phyloP scores from a whole-genome alignment of 352 stramenopile species.

The Peronospora farinosa region DNA sequence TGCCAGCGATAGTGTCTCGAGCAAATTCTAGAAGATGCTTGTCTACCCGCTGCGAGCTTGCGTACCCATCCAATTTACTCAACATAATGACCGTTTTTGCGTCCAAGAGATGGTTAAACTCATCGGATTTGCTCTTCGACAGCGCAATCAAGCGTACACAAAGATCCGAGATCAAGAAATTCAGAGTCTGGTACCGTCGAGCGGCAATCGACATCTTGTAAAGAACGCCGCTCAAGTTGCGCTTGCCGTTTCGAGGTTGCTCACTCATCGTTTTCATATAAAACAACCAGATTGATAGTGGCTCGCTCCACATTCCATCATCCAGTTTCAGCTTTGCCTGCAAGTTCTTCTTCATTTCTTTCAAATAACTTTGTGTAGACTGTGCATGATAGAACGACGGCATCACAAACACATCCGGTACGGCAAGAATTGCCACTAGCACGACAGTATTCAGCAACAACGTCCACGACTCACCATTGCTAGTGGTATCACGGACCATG shows the following conservation, averaged over 20 bases:
- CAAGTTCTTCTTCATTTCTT: conserved; percentile 74
- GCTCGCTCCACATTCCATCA: conserved; percentile 64
- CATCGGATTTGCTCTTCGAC: conserved; percentile 31
- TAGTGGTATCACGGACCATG: conserved; percentile 29
- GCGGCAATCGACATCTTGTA: conserved; percentile 53
- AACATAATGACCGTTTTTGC: conserved; percentile 45
- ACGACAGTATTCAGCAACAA: conserved; percentile 58
- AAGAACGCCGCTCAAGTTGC: conserved; percentile 37
- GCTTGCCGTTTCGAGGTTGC: conserved; percentile 37
- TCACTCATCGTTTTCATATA: conserved; percentile 54
- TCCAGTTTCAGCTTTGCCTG: conserved; percentile 64
- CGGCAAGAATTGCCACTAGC: conserved; percentile 54
- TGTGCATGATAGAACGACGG: conserved; percentile 75
- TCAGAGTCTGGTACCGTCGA: conserved; percentile 68
- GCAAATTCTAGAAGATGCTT: conserved; percentile 44
- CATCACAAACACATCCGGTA: conserved; percentile 66
- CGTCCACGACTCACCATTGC: conserved; percentile 27
- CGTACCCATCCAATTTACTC: conserved; percentile 47
- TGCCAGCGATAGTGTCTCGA: conserved; percentile 25
- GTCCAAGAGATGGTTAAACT: conserved; percentile 42
- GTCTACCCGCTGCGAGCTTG: conserved; percentile 53
- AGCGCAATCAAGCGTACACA: conserved; percentile 57
- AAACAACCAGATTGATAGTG: conserved; percentile 62
- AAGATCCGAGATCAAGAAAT: conserved; percentile 73
- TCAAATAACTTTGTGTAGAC: conserved; percentile 54